A percentile compares a stretch with the other conserved stretches of the same genome.
Conservation (phyloP, 305 asterid species). For the Plantago coronopus region DNA sequence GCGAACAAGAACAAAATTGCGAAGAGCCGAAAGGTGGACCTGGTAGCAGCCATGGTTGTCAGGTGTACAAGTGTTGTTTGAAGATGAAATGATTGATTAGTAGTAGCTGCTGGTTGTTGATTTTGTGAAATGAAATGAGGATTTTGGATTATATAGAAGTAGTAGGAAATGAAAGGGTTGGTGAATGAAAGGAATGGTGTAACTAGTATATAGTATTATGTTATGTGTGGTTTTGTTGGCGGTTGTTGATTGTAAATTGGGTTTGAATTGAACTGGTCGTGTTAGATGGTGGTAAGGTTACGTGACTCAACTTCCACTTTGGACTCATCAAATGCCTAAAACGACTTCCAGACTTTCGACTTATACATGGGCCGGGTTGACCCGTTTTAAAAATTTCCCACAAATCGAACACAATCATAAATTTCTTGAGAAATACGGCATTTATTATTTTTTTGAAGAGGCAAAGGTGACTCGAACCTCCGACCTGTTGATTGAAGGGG, state of each 20-base stretch:
- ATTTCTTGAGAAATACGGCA: too few relatives aligned
- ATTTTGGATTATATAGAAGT: too few relatives aligned
- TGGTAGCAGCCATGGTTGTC: background rate
- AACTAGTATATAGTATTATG: background rate
- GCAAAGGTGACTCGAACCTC: too few relatives aligned
- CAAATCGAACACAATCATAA: too few relatives aligned
- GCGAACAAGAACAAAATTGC: background rate
- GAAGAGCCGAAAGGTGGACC: background rate
- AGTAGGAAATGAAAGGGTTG: background rate
- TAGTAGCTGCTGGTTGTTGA: too few relatives aligned
- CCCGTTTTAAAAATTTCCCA: too few relatives aligned
- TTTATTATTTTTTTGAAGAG: too few relatives aligned
- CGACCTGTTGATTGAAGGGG: too few relatives aligned
- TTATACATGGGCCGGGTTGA: background rate
- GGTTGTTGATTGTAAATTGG: background rate
- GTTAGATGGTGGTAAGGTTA: background rate
- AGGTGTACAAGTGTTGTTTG: background rate
- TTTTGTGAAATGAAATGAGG: too few relatives aligned
- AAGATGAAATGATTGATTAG: background rate
- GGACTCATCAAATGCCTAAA: conserved; percentile 1
- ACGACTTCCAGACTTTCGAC: background rate
- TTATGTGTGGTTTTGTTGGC: background rate
- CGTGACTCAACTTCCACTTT: conserved; percentile 7
- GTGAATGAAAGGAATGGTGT: background rate
- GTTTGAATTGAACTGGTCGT: background rate